These are phyloP conservation scores for Taphrina populina DNA, from an alignment of 1,139 yeast species.

Conservation along the genomic window DNA sequence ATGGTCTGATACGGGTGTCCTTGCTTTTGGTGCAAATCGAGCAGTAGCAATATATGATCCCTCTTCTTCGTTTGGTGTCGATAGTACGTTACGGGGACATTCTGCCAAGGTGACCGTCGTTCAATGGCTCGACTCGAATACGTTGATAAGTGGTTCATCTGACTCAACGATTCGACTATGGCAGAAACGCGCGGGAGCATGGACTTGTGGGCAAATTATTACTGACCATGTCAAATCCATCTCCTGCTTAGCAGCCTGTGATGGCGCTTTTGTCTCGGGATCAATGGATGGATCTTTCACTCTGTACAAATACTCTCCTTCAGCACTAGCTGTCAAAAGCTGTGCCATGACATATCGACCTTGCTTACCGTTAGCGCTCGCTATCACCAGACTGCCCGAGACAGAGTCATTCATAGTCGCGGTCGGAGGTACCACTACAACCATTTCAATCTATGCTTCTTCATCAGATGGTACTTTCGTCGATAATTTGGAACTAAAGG, in stretches of 20 bases:
- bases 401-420: conserved; percentile 51
- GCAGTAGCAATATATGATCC: conserved; percentile 31
- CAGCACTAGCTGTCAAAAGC: too few relatives aligned
- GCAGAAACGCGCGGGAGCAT: conserved; percentile 46
- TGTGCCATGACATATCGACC: too few relatives aligned
- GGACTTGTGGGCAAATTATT: conserved; percentile 43
- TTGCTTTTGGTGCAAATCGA: conserved; percentile 33
- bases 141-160: conserved; percentile 63
- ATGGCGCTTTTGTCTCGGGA: conserved; percentile 57
- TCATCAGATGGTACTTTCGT: conserved; percentile 38
- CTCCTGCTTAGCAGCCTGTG: conserved; percentile 51
- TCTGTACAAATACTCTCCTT: conserved; percentile 52
- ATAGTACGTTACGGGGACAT: conserved; percentile 44
- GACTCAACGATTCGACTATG: conserved; percentile 65
- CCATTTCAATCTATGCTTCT: conserved; percentile 59
- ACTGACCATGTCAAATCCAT: conserved; percentile 52
- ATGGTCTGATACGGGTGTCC: conserved; percentile 16
- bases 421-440: conserved; percentile 75
- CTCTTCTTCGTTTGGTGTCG: conserved; percentile 37
- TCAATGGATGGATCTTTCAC: conserved; percentile 62
- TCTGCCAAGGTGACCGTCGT: conserved; percentile 44
- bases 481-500: conserved; percentile 46
- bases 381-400: conserved; percentile 51
- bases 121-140: conserved; percentile 45
- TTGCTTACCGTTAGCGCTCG: conserved; percentile 65